These are phyloP conservation scores for Gastrolobium bilobum DNA, from an alignment of 306 rosid genomes.

Conservation along the genomic window DNA sequence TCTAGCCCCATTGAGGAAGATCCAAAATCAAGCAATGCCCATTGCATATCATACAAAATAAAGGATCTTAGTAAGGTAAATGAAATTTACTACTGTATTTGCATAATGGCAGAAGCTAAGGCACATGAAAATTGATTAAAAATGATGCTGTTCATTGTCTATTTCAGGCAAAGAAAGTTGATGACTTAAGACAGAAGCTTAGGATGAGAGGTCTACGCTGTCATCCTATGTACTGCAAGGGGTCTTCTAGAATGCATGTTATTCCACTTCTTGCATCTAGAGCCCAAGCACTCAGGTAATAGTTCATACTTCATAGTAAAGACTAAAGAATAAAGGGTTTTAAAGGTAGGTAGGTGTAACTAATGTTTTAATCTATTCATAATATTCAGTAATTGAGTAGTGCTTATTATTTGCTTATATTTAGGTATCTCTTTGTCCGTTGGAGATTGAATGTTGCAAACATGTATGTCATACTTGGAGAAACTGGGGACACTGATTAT, in stretches of 20 bases:
- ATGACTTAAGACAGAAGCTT: conserved; percentile 56
- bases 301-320: not conserved
- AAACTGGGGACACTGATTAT: conserved; percentile 84
- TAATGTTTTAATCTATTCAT: no score
- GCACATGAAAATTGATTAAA: not conserved
- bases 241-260: conserved; percentile 42
- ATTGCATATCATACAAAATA: conserved; percentile 52
- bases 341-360: no score
- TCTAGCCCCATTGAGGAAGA: conserved; percentile 46
- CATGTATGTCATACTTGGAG: conserved; percentile 87
- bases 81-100: conserved; percentile 16
- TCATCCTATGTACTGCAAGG: conserved; percentile 55
- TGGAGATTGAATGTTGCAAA: conserved; percentile 87
- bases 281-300: conserved; percentile 58
- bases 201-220: conserved; percentile 53
- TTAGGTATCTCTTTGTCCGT: conserved; percentile 90
- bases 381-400: conserved; percentile 1
- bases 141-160: conserved; percentile 9
- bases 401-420: not conserved
- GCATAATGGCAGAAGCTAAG: not conserved
- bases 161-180: conserved; percentile 51
- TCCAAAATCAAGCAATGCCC: conserved; percentile 47
- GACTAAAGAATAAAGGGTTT: not conserved
- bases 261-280: conserved; percentile 57
- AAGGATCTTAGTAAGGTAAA: conserved; percentile 46